A percentile compares a stretch with the other conserved stretches of the same genome.
Conservation (phyloP, 2,329 filamentous ascomycete species). For the Monilinia polystroma region DNA sequence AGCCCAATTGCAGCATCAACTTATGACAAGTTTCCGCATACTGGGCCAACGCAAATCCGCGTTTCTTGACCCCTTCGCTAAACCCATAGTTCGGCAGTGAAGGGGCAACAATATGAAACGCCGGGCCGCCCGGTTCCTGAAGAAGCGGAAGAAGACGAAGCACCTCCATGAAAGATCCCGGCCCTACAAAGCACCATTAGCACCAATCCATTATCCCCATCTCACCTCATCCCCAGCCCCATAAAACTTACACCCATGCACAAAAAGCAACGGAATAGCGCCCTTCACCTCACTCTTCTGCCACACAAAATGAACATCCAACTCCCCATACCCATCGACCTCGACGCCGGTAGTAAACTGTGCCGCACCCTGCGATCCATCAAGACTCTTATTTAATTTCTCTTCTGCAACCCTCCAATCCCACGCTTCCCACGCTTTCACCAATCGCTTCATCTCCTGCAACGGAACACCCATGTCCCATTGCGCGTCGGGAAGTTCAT, state of each 20-base stretch:
- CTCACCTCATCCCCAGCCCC: neutral
- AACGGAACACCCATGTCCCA: constrained; percentile 62
- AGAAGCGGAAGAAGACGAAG: constrained; percentile 27
- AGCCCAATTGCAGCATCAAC: constrained; percentile 67
- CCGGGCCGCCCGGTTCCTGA: constrained; percentile 26
- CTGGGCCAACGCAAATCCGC: constrained; percentile 57
- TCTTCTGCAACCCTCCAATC: constrained; percentile 62
- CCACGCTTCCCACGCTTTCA: constrained; percentile 56
- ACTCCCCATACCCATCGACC: constrained; percentile 57
- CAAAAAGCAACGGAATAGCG: constrained; percentile 60
- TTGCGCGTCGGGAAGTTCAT: constrained; percentile 52
- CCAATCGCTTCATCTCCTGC: constrained; percentile 58
- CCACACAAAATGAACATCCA: constrained; percentile 65
- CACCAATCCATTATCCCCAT: neutral
- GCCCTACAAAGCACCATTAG: constrained; percentile 23
- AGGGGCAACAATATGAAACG: constrained; percentile 49
- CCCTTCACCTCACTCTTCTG: constrained; percentile 49
- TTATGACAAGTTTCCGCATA: constrained; percentile 65
- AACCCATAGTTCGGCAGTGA: constrained; percentile 55
- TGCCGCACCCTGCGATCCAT: constrained; percentile 37
- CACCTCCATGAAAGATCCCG: constrained; percentile 27
- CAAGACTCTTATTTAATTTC: constrained; percentile 51
- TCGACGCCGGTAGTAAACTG: constrained; percentile 56
- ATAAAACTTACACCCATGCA: constrained; percentile 52
- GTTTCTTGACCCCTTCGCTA: constrained; percentile 38